A percentile compares a stretch with the other conserved stretches of the same genome.
These are phyloP conservation scores for Colletotrichum cordylinicola DNA, from an alignment of 2,329 filamentous ascomycete genomes.

Conservation along the genomic window DNA sequence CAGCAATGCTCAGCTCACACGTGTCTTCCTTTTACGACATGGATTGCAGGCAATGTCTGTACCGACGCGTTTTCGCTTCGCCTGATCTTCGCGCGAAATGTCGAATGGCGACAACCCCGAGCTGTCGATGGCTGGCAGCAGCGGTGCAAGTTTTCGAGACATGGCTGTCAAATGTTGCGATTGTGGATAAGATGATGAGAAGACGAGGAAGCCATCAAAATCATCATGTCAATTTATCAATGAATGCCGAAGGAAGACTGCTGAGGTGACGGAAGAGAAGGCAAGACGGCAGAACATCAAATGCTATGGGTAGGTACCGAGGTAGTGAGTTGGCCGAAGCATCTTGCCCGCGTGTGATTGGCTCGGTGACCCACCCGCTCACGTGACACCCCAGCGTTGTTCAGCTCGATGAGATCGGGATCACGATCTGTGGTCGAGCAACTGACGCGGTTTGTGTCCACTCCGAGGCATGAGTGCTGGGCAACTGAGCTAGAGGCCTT, in stretches of 20 bases:
- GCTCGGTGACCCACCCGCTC: constrained; percentile 3
- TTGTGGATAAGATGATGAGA: background rate
- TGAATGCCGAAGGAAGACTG: background rate
- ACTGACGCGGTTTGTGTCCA: background rate
- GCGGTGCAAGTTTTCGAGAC: constrained; percentile 3
- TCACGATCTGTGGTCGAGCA: background rate
- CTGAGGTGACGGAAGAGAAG: background rate
- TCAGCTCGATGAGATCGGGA: background rate
- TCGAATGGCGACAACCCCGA: background rate
- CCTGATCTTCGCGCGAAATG: background rate
- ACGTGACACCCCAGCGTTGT: background rate
- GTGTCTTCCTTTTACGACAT: constrained; percentile 27
- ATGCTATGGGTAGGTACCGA: background rate
- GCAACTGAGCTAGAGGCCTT: background rate
- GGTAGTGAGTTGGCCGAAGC: background rate
- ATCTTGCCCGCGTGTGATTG: background rate
- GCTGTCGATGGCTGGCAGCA: background rate
- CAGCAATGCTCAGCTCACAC: constrained; percentile 17
- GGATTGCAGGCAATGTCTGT: constrained; percentile 29
- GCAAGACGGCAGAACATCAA: background rate
- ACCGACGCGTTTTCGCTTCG: constrained; percentile 27
- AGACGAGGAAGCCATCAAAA: no score
- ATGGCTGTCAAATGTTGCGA: background rate
- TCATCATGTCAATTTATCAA: background rate
- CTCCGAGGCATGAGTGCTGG: background rate